Conservation (phyloP, 129 eudicot species). For the Glebionis coronaria region DNA sequence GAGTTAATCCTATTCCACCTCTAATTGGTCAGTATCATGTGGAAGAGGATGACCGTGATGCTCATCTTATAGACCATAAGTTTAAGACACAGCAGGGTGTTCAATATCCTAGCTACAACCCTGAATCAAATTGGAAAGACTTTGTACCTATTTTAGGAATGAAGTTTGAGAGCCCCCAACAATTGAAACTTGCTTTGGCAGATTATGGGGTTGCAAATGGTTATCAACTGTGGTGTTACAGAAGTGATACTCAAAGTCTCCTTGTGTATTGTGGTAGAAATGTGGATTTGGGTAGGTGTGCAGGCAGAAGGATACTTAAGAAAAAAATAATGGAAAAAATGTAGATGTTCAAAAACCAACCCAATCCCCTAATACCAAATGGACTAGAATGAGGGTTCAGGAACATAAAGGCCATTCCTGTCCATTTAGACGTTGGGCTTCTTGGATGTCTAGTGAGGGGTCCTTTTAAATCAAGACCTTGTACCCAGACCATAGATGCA, state of each 20-base stretch:
- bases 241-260: neutral
- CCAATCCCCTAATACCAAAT: too few relatives aligned
- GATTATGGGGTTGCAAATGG: neutral
- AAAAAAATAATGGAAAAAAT: neutral
- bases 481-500: neutral
- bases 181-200: neutral
- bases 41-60: neutral
- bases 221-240: neutral
- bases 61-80: neutral
- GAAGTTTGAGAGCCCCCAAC: too few relatives aligned
- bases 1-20: too few relatives aligned
- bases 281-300: neutral
- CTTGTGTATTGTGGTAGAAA: neutral
- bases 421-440: constrained; percentile 10
- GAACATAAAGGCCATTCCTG: neutral
- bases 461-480: neutral
- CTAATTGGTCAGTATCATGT: too few relatives aligned
- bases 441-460: neutral
- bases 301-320: neutral
- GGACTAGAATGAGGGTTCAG: too few relatives aligned
- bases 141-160: too few relatives aligned
- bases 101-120: too few relatives aligned
- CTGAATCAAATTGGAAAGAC: too few relatives aligned
- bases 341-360: neutral
- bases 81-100: too few relatives aligned